phyloP scores from a whole-genome alignment of 2,329 filamentous ascomycete genomes.

The Fusarium veterinarium region DNA sequence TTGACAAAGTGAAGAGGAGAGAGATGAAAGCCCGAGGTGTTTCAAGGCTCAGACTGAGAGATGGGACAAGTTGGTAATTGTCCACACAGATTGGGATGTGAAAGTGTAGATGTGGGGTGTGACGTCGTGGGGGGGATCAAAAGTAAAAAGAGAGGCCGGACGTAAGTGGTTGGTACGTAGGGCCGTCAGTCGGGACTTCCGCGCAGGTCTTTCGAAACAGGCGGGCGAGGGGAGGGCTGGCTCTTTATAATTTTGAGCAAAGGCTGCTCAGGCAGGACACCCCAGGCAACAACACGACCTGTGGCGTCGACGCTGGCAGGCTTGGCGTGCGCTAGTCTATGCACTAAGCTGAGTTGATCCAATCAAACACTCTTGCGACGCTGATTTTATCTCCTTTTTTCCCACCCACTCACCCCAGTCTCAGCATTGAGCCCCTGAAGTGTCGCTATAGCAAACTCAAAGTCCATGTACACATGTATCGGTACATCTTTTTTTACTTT shows the following conservation, averaged over 20 bases:
- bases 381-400: constrained; percentile 56
- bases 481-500: constrained; percentile 12
- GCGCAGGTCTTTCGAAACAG: constrained; percentile 62
- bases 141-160: constrained; percentile 57
- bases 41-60: constrained; percentile 30
- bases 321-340: constrained; percentile 52
- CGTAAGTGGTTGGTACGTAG: constrained; percentile 61
- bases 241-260: constrained; percentile 67
- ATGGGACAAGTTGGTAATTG: constrained; percentile 37
- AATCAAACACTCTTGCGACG: constrained; percentile 51
- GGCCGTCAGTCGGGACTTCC: constrained; percentile 68
- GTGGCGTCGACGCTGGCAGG: constrained; percentile 57
- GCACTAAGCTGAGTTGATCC: constrained; percentile 50
- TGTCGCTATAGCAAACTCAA: constrained; percentile 49
- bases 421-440: constrained; percentile 54
- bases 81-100: constrained; percentile 20
- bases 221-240: constrained; percentile 63
- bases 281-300: constrained; percentile 58
- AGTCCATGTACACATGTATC: constrained; percentile 39
- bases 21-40: constrained; percentile 18
- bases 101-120: constrained; percentile 46
- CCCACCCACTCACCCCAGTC: constrained; percentile 49
- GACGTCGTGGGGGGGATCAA: constrained; percentile 46
- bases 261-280: constrained; percentile 52
- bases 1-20: constrained; percentile 27